A percentile compares a stretch with the other conserved stretches of the same genome.
These are phyloP conservation scores for Suillus fuscotomentosus DNA, from an alignment of 768 basidiomycete species.

Conservation along the genomic window DNA sequence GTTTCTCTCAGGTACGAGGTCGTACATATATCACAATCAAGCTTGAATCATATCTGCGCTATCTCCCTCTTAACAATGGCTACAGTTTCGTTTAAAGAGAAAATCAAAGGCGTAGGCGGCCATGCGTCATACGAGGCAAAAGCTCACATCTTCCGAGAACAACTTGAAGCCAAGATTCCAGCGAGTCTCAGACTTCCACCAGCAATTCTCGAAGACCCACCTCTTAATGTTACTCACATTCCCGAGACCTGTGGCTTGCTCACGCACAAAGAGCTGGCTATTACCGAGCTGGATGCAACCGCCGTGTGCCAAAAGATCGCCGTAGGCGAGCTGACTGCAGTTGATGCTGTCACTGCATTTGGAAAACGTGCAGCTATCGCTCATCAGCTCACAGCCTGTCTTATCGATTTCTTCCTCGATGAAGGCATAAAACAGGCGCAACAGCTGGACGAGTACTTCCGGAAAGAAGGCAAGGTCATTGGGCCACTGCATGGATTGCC, in stretches of 20 bases:
- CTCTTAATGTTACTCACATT: constrained; percentile 32
- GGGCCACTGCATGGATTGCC: constrained; percentile 46
- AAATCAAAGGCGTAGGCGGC: constrained; percentile 22
- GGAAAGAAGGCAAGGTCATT: constrained; percentile 34
- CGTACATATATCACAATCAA: background rate
- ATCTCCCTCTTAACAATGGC: background rate
- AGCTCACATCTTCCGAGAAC: constrained; percentile 18
- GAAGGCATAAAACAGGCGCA: constrained; percentile 37
- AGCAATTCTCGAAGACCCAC: constrained; percentile 19
- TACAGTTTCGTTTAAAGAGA: constrained; percentile 19
- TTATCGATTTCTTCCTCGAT: constrained; percentile 47
- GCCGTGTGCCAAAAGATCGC: constrained; percentile 28
- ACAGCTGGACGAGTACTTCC: constrained; percentile 41
- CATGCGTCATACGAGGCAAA: constrained; percentile 17
- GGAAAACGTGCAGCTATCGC: constrained; percentile 52
- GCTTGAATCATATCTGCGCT: background rate
- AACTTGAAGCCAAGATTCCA: constrained; percentile 25
- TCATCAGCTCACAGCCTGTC: constrained; percentile 42
- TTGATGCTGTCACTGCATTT: constrained; percentile 42
- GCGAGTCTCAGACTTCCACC: constrained; percentile 14
- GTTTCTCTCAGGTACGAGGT: too few relatives aligned
- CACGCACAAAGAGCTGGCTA: constrained; percentile 29
- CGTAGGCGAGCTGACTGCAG: constrained; percentile 32
- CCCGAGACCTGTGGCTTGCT: constrained; percentile 33
- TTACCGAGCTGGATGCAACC: constrained; percentile 38